Percentiles rank a stretch among this genome's conserved stretches.
phyloP scores from a whole-genome alignment of 192 early-diverging fungal genomes.

The Backusella macrospora region DNA sequence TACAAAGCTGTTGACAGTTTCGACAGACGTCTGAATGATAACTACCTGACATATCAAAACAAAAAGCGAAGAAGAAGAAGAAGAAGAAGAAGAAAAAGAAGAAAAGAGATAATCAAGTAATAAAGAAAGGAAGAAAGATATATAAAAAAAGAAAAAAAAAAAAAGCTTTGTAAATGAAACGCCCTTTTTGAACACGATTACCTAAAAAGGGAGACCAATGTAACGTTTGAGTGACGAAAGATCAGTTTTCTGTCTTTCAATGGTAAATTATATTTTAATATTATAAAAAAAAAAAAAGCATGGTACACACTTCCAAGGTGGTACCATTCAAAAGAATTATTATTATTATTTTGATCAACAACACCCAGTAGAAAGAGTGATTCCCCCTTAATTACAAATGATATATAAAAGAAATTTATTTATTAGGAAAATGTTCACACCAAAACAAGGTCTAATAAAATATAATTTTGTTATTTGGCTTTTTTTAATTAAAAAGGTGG shows the following conservation, averaged over 20 bases:
- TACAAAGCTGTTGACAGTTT: slow-evolving; percentile 5
- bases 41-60: not conserved
- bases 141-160: not conserved
- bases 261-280: too few species aligned
- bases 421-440: not conserved
- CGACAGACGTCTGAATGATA: slow-evolving; percentile 12
- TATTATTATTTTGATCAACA: not conserved
- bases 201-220: not conserved
- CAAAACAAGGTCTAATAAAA: slow-evolving; percentile 15
- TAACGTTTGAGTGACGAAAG: not conserved
- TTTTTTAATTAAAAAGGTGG: not conserved
- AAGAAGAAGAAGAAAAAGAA: not conserved
- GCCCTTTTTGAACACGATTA: not conserved
- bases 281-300: not conserved
- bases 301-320: not conserved
- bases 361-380: too few species aligned
- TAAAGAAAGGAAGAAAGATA: not conserved
- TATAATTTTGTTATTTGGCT: not conserved
- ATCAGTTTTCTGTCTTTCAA: not conserved
- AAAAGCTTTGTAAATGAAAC: not conserved
- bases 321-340: not conserved
- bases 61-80: not conserved
- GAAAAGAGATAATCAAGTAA: not conserved
- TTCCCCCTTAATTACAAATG: too few species aligned
- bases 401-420: too few species aligned